Evolutionary conservation across 1,139 yeast species (phyloP).

Genomic region (Kluyveromyces marxianus): DNA sequence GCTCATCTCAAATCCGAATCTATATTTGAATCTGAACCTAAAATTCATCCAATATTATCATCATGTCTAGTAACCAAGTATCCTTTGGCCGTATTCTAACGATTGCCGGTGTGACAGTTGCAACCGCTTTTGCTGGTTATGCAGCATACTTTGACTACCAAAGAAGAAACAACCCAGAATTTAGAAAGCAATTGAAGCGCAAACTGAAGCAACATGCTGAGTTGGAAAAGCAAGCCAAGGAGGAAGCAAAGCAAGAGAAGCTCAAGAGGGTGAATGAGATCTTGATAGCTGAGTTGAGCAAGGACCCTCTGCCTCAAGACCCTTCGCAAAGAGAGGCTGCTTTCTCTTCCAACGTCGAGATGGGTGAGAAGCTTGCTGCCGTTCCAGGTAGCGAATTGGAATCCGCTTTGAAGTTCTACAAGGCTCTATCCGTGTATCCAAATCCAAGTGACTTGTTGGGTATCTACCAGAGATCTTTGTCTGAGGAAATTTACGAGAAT

Average conservation of each 20-base stretch:
- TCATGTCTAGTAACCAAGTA: slow-evolving; percentile 2
- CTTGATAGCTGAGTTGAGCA: slow-evolving; percentile 54
- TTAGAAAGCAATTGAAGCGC: slow-evolving; percentile 68
- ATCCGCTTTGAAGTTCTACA: slow-evolving; percentile 86
- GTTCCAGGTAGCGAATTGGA: slow-evolving; percentile 57
- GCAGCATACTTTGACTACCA: slow-evolving; percentile 85
- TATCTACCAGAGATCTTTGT: slow-evolving; percentile 82
- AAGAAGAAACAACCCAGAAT: slow-evolving; percentile 75
- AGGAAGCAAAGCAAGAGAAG: slow-evolving; percentile 53
- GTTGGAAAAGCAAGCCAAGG: slow-evolving; percentile 48
- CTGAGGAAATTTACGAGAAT: slow-evolving; percentile 72
- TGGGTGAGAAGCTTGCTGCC: slow-evolving; percentile 66
- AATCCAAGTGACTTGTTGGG: slow-evolving; percentile 86
- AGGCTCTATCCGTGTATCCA: slow-evolving; percentile 91
- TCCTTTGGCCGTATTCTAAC: slow-evolving; percentile 19
- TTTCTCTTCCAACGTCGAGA: slow-evolving; percentile 76
- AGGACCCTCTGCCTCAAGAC: slow-evolving; percentile 71
- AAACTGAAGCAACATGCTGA: slow-evolving; percentile 53
- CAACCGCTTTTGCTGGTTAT: slow-evolving; percentile 58
- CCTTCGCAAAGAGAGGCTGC: slow-evolving; percentile 55
- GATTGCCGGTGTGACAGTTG: slow-evolving; percentile 46
- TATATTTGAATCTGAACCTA: too few relatives aligned
- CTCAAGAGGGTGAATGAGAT: slow-evolving; percentile 54
- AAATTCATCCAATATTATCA: neutral
- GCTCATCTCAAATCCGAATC: too few relatives aligned